Percentiles rank a stretch among this genome's conserved stretches.
phyloP scores from a whole-genome alignment of 805 yeast genomes.

The Lachancea cidri region DNA sequence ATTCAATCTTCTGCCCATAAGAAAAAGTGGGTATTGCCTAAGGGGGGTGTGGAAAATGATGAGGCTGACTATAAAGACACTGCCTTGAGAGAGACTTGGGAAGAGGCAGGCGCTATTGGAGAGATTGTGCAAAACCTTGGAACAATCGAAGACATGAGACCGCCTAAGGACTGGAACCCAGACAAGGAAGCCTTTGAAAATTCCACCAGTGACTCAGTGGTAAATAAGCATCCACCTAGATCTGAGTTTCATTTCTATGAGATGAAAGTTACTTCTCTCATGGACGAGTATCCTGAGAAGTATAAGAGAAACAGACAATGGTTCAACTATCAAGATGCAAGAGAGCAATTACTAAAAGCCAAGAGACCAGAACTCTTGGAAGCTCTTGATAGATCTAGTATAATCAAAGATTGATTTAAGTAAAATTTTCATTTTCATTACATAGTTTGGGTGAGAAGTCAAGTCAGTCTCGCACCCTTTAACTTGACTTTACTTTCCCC shows the following conservation, averaged over 20 bases:
- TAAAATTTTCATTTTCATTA: not conserved
- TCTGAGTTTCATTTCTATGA: slow-evolving; percentile 89
- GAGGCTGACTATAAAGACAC: slow-evolving; percentile 46
- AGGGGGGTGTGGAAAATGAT: slow-evolving; percentile 91
- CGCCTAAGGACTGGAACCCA: slow-evolving; percentile 42
- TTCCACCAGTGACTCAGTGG: slow-evolving; percentile 21
- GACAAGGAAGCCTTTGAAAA: slow-evolving; percentile 17
- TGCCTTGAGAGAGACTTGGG: slow-evolving; percentile 94
- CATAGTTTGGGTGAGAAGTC: not conserved
- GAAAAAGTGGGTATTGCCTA: slow-evolving; percentile 83
- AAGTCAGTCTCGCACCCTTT: not conserved
- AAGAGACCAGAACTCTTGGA: slow-evolving; percentile 63
- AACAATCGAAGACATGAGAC: slow-evolving; percentile 55
- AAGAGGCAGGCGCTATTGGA: slow-evolving; percentile 90
- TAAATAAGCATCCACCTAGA: slow-evolving; percentile 50
- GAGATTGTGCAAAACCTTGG: slow-evolving; percentile 52
- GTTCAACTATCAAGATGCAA: slow-evolving; percentile 67
- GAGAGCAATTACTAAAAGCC: slow-evolving; percentile 48
- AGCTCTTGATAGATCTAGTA: slow-evolving; percentile 55
- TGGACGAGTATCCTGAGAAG: slow-evolving; percentile 72
- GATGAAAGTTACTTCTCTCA: slow-evolving; percentile 53
- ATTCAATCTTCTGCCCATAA: slow-evolving; percentile 67
- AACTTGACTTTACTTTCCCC: slow-evolving; percentile 29
- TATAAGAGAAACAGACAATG: slow-evolving; percentile 60
- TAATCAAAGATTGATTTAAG: slow-evolving; percentile 24